Evolutionary conservation across 164 flowering plant genomes (phyloP), one percentile per base, ranked within the genome.

Genomic region (Sextonia rubra): DNA sequence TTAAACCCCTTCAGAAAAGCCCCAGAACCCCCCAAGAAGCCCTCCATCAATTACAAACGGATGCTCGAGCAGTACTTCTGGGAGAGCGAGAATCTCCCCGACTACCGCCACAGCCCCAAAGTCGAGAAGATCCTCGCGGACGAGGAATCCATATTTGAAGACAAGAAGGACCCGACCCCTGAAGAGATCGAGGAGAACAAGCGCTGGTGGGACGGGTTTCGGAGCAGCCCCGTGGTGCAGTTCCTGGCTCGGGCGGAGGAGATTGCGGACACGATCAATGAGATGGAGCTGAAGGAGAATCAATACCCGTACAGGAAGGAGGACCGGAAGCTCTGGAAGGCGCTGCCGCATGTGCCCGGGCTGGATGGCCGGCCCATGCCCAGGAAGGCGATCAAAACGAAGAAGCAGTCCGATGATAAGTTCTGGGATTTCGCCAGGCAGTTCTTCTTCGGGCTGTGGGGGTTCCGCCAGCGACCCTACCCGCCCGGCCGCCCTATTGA

Each of bases 301-400:
- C 79, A 77, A 12, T 60, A 9, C 4, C 95, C 95, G 4, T 92
- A 81, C 52, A 69, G 88, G 47, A 66, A 60, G 9, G 97, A 90
- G 78, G 97, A 92, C 71, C 58, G 26, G 76, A 80, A 87, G 81
- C 74, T 85, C 60, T 91, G 97, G 97, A 77, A 84, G 79, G 80
- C 82, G 0, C 32, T 91, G 73, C 98, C 98, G 0, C 84, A 91
- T 75, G 91, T 94, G 24, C 78, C 74, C 0, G 98, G 98, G 60
- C 76, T 80, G 60, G 97, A 94, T 69, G 98, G 98, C 1, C 74
- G 98, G 86, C 98, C 98, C 0, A 91, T 94, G 97, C 97, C 97
- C 11, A 80, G 98, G 79, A 92, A 89, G 78, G 85, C 97, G 1
- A 87, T 92, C 14, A 87, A 80, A 76, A 80, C 85, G 3, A 62